These are phyloP conservation scores for Globisporangium irregulare DNA, from an alignment of 352 stramenopile genomes.

Conservation along the genomic window DNA sequence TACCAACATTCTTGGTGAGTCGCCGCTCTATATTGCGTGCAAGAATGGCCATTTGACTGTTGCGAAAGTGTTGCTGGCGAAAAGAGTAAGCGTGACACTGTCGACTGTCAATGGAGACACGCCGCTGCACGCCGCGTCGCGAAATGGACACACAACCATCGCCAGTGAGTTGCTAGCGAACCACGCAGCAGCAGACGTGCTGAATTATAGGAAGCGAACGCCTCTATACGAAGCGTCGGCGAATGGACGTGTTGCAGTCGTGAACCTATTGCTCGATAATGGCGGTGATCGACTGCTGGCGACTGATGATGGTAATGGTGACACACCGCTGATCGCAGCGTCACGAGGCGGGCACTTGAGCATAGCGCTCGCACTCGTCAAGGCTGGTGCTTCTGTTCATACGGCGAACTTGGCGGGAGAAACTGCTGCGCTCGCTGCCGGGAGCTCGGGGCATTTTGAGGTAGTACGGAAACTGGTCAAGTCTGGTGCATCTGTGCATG, in stretches of 20 bases:
- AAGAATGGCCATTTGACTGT: not conserved
- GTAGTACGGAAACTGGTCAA: not conserved
- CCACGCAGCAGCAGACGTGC: not conserved
- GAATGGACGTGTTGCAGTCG: not conserved
- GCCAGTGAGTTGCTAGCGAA: not conserved
- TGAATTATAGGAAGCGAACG: not conserved
- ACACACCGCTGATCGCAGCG: not conserved
- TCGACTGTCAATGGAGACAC: not conserved
- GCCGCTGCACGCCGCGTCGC: not conserved
- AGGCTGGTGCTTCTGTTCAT: not conserved
- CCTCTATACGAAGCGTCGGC: not conserved
- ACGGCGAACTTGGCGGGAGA: not conserved
- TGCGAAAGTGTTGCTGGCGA: not conserved
- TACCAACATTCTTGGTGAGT: not conserved
- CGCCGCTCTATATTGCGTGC: not conserved
- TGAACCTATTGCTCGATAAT: not conserved
- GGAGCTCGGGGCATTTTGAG: constrained; percentile 3
- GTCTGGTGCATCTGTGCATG: constrained; percentile 2
- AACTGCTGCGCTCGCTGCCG: constrained; percentile 2
- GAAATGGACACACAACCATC: not conserved
- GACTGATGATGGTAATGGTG: not conserved
- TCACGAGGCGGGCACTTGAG: constrained; percentile 4
- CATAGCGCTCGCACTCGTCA: not conserved
- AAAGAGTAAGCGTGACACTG: not conserved
- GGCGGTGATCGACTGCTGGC: not conserved